Evolutionary conservation across 2,329 filamentous ascomycete genomes (phyloP).

Genomic region (Emmonsiellopsis sp.): DNA sequence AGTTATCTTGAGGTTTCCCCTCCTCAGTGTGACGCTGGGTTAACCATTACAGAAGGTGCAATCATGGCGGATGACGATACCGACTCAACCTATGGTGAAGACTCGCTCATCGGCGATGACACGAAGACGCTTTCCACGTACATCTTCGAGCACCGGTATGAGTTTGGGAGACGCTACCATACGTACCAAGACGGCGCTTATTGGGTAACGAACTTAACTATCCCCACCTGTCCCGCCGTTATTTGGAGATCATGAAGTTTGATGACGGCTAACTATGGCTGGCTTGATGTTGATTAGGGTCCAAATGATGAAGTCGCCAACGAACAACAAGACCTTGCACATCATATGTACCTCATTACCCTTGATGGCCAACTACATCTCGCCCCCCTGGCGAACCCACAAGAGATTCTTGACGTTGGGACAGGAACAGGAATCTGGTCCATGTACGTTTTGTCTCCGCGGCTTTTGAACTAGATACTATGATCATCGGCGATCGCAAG

Average conservation of each 20-base stretch:
- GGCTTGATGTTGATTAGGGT: slow-evolving; percentile 4
- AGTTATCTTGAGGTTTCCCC: too few relatives aligned
- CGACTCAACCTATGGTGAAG: too few relatives aligned
- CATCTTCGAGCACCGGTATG: slow-evolving; percentile 8
- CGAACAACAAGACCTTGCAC: slow-evolving; percentile 15
- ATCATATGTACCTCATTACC: slow-evolving; percentile 18
- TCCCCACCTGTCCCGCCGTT: background rate
- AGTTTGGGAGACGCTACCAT: slow-evolving; percentile 26
- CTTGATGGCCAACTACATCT: slow-evolving; percentile 18
- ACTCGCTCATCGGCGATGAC: too few relatives aligned
- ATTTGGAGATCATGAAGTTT: background rate
- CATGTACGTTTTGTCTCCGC: background rate
- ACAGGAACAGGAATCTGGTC: slow-evolving; percentile 4
- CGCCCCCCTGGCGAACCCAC: slow-evolving; percentile 15
- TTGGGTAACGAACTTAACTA: slow-evolving; percentile 1
- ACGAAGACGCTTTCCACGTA: background rate
- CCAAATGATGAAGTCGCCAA: slow-evolving; percentile 19
- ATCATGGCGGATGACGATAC: too few relatives aligned
- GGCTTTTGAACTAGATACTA: background rate
- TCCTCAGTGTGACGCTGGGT: too few relatives aligned
- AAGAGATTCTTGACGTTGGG: slow-evolving; percentile 7
- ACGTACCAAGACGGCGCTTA: slow-evolving; percentile 9
- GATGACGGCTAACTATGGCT: background rate
- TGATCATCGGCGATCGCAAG: background rate
- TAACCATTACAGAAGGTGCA: too few relatives aligned